A percentile compares a stretch with the other conserved stretches of the same genome.
phyloP scores from a whole-genome alignment of 176 grass and related monocot genomes.

The Oryza longistaminata region DNA sequence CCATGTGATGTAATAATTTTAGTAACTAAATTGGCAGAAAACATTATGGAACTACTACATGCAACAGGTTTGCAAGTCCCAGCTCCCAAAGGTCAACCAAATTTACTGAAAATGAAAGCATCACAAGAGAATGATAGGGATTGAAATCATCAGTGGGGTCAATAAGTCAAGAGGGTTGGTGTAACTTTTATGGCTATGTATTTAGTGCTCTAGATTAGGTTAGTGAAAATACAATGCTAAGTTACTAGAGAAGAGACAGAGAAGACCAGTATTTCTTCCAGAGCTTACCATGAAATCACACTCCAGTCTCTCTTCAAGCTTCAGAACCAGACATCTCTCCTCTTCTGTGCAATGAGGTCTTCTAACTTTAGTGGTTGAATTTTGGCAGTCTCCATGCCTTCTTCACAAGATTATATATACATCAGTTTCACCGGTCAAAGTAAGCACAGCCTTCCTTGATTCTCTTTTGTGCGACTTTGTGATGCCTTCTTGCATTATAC shows the following conservation, averaged over 20 bases:
- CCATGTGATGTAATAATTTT: background rate
- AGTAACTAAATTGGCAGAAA: background rate
- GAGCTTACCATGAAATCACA: background rate
- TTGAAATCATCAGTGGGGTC: background rate
- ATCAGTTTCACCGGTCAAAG: background rate
- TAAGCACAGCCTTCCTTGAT: background rate
- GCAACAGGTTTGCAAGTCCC: background rate
- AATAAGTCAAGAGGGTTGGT: background rate
- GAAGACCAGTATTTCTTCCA: background rate
- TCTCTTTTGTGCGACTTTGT: background rate
- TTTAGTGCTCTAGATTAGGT: background rate
- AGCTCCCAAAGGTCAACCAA: background rate
- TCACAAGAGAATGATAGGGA: background rate
- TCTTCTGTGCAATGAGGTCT: background rate
- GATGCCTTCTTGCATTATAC: too few relatives aligned
- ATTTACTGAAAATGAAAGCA: background rate
- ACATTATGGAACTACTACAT: background rate
- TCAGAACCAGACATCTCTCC: background rate
- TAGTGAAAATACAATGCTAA: background rate
- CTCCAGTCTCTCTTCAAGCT: background rate
- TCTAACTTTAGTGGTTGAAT: background rate
- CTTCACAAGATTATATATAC: background rate
- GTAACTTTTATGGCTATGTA: background rate
- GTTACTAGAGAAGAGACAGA: background rate
- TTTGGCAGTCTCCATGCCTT: background rate